Base-by-base conservation (phyloP, 306 rosid genomes). In the Corylus avellana region DNA sequence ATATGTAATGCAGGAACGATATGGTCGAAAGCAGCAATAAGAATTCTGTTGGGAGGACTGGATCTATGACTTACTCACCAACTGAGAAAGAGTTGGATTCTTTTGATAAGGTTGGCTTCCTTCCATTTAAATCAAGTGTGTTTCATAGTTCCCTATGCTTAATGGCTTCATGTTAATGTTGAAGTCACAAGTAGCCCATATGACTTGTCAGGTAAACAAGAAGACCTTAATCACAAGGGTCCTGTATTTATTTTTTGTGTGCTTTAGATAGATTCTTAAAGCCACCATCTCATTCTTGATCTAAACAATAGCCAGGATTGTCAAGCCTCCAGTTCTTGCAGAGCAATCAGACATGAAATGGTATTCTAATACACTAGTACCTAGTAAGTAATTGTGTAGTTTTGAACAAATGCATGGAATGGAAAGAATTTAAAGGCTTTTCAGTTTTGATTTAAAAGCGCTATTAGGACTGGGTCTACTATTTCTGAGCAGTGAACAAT, bases 41-140 rank as follows among this genome's bases (percentile, higher is more conserved):
- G 55, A 83, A 77, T 80, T 69, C 70, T 51, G 77, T 76, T 89
- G 84, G 74, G 78, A 85, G 77, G 73, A 76, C 50, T 44, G 87
- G 91, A 73, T 83, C 87, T 77, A 75, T 82, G 47, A 78, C 80
- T 79, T 76, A 64, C 83, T 74, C 80, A 18, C 74, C 89, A 68
- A 63, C 75, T 70, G 79, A 87, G 74, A 81, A 85, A 84, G 88
- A 86, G 72, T 87, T 87, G 61, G 94, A 85, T 87, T 88, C 99
- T 75, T 93, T 96, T 81, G 93, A 96, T 73, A 89, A 93, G 98
- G 99, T 96, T 75, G 53, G 83, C 48, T 84, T 80, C 68, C 62
- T 72, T 42, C 37, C 78, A 49, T 44, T 12, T 75, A 50, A 54
- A 74, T 66, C 51, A 55, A 44, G 59, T 63, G 54, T 35, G 13